Evolutionary conservation across 352 stramenopile genomes (phyloP), one percentile per base, ranked within the genome.

Genomic region (Globisporangium abappressorium): DNA sequence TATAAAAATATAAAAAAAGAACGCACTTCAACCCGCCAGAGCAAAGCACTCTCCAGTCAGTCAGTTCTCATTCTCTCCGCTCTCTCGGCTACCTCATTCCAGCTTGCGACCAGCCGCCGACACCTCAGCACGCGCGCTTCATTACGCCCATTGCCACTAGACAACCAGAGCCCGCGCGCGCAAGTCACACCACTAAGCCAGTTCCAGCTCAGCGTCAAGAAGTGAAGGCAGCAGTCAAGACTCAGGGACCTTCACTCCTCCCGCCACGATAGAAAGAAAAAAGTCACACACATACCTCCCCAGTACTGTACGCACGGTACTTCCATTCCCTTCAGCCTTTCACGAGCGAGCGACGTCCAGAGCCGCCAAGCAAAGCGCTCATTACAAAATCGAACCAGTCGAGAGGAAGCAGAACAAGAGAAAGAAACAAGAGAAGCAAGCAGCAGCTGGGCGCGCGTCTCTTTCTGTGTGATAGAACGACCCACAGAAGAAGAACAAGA

Each of bases 361-460:
- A 30, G 5, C 53, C 34, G 34, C 34, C 34, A 41, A 41, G 34
- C 34, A 12, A 41, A 33, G 30, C 30, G 36, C 36, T 15, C 55
- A 60, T 62, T 62, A 49, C 56, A 62, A 62, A 62, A 62, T 62
- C 56, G 56, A 62, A 62, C n/a, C 56, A 30, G 30, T 61, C 56
- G 33, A 49, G 30, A 5, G 38, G 9, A 43, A 47, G 41, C 41
- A 51, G 43, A 51, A 51, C 43, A 51, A 47, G 56, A 62, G 24
- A n/a, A 47, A 24, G 30, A 33, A 55, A 28, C 47, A 22, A 54
- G 11, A 22, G 11, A 47, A 47, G 18, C 14, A 2, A 22, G 41
- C 46, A 20, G 41, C 43, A 51, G 20, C 47, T 55, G 47, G 14
- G 43, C 43, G 47, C 20, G 43, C 20, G 43, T 11, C 14, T 22